Evolutionary conservation across 176 grass and related monocot genomes (phyloP), one percentile per base, ranked within the genome.

Genomic region (Saccharum officinarum): DNA sequence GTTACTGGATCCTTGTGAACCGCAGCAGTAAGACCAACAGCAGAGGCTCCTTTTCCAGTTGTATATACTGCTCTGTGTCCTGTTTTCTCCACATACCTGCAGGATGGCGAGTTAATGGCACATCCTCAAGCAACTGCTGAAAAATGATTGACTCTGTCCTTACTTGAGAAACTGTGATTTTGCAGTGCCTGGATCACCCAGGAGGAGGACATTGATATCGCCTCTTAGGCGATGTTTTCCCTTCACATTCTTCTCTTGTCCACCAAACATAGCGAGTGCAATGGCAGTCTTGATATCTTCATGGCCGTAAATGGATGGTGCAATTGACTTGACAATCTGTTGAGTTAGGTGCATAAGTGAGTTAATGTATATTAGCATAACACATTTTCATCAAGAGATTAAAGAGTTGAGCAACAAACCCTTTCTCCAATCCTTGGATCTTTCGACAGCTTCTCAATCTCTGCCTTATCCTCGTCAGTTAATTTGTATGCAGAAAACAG

Each of bases 81-180:
- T 15, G 93, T 99, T 89, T 99, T 99, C 75, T 99, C 97, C 7
- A 99, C 92, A 86, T 99, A 99, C 88, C 97, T 99, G 62, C 26
- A 87, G 64, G 36, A 76, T 33, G 64, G 18, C 11, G 17, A 75
- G 34, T 84, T 87, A 81, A 42, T 86, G 62, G 68, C 13, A 64
- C 42, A 60, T 73, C 39, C 20, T 66, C 6, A 57, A 45, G 55
- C n/a, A 87, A 84, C 23, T 52, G 20, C 50, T 23, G 31, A 42
- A 42, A 62, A 84, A 64, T 64, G 23, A 42, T 28, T 76, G 6
- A 34, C 22, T 59, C 45, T 22, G 22, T 52, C 36, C 91, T 96
- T 96, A 99, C 97, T 99, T 99, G 41, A 99, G 92, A 85, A 99
- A 99, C 79, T 99, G 97, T 3, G 97, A 99, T 94, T 99, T 99